These are phyloP conservation scores for Aspergillus costaricaensis DNA, from an alignment of 2,329 filamentous ascomycete genomes.

Conservation along the genomic window DNA sequence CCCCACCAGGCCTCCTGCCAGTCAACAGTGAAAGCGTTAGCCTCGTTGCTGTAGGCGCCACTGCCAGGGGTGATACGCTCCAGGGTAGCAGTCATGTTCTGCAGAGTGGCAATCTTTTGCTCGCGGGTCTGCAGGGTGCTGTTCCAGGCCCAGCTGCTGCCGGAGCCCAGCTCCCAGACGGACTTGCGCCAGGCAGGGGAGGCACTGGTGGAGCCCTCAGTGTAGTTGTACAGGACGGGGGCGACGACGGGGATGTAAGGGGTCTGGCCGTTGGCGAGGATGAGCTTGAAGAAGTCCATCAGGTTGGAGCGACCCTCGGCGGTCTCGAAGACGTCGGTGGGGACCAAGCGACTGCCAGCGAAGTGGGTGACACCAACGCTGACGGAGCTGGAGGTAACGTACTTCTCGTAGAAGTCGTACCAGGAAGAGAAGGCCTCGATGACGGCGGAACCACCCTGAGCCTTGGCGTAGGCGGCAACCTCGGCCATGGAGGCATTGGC, in stretches of 20 bases:
- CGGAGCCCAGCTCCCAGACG: constrained; percentile 20
- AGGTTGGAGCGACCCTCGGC: constrained; percentile 17
- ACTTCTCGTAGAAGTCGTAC: constrained; percentile 22
- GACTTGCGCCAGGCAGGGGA: constrained; percentile 24
- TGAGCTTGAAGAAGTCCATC: constrained; percentile 14
- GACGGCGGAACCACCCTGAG: constrained; percentile 16
- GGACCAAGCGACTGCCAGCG: constrained; percentile 23
- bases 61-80: constrained; percentile 20
- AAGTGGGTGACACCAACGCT: constrained; percentile 21
- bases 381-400: constrained; percentile 20
- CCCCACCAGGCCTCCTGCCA: constrained; percentile 25
- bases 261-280: constrained; percentile 10
- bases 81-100: constrained; percentile 16
- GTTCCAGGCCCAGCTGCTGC: constrained; percentile 20
- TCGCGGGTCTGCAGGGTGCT: constrained; percentile 16
- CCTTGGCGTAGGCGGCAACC: constrained; percentile 15
- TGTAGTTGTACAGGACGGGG: constrained; percentile 21
- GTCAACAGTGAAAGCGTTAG: constrained; percentile 20
- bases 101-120: constrained; percentile 14
- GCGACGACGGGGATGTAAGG: constrained; percentile 23
- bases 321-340: constrained; percentile 19
- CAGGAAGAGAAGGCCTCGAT: constrained; percentile 22
- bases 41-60: constrained; percentile 24
- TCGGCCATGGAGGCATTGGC: constrained; percentile 17
- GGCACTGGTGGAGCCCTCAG: constrained; percentile 19